Base-by-base conservation (phyloP, 164 flowering plant species). In the Umbellularia californica region DNA sequence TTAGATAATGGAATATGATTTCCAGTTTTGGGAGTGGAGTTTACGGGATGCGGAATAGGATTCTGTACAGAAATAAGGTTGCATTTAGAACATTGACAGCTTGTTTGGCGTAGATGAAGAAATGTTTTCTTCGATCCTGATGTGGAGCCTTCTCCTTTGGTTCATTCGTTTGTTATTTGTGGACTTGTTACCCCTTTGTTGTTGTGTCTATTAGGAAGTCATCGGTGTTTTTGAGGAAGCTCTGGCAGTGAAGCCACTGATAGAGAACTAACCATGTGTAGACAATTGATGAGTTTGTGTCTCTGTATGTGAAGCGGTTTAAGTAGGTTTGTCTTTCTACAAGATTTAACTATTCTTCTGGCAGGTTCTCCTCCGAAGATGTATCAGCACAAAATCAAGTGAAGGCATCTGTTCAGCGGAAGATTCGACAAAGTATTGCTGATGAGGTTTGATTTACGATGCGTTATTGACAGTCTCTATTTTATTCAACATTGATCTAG, bases 371-470 rank as follows among this genome's bases (percentile, higher is more conserved):
- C 2, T 74, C 77, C 35, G 99, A 95, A 80, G 99, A 95, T 12
- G 93, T 95, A n/a, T 93, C 99, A 5, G 80, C 90, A 24, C 99
- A 95, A 75, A 95, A 95, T 84, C 99, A 95, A 88, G 98, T 95
- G n/a, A 95, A 95, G 87, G 99, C 99, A 72, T 95, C 99, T 70
- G 98, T 95, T 50, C 99, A 95, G 70, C 88, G 99, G 30, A 95
- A 82, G 85, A 95, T 95, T 58, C 88, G 98, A 24, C 96, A 91
- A 77, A 92, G 98, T 77, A 93, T 95, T 81, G 94, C 97, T 3
- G 99, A 95, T 50, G 97, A 95, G 98, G 99, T 91, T 80, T 77
- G 58, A 28, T 28, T 30, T 14, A 47, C 4, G 60, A 15, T 20
- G n/a, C 13, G 1, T 55, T 5, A 14, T 7, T 1, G 60, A 17